Evolutionary conservation across 352 stramenopile genomes (phyloP), one percentile per base, ranked within the genome.

Genomic region (Pelagophyceae sp.): DNA sequence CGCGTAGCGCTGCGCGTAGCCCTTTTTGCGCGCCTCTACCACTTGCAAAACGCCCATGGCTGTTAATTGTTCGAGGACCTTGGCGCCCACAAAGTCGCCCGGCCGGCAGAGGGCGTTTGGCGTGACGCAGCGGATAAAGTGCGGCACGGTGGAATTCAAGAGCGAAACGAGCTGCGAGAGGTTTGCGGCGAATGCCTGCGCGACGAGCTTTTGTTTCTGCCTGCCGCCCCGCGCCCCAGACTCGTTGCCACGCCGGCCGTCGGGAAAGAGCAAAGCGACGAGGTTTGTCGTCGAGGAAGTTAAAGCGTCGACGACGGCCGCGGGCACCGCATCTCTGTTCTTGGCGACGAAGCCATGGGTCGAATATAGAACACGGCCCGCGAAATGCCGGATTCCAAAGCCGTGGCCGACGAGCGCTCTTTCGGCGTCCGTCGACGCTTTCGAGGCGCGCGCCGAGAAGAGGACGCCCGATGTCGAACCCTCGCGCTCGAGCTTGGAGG

Each of bases 31-130:
- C 29, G 99, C 96, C 72, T 95, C 91, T 38, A 99, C 96, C 19
- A 96, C 96, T 84, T 99, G 96, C 11, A 99, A 89, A 27, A 99
- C 94, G 88, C 97, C 97, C 80, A 94, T 94, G 61, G 98, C 98
- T 77, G 88, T 76, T 0, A 95, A 82, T 84, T 99, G 96, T 78
- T 99, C 94, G 78, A 98, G 89, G 61, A 93, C 76, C 71, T 96
- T 92, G 1, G 95, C 95, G 25, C 91, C 86, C 83, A 98, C 95
- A 81, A 99, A 98, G 29, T 88, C 82, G 61, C 91, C 86, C 0
- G 90, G 84, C 17, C 85, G 84, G 77, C 97, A 95, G 51, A 89
- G 83, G 80, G 98, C 93, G 82, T 99, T 98, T 0, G 85, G 85
- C 76, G 90, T 91, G 35, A 91, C 78, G 80, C 87, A 91, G 61